Evolutionary conservation across 306 rosid genomes (phyloP).

Genomic region (Medicago arabica): DNA sequence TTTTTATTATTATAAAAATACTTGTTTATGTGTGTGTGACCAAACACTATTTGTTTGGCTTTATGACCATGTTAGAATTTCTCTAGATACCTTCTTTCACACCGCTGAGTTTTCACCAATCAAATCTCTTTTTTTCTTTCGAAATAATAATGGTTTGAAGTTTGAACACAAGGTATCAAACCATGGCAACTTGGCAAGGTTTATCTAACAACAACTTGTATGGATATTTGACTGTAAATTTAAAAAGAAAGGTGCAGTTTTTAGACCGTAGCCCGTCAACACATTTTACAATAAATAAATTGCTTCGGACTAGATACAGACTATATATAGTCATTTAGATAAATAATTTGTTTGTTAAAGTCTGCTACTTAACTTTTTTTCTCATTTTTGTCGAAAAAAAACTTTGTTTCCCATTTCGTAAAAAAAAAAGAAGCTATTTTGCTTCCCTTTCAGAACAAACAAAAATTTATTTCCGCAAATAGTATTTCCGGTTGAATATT

Average conservation of each 20-base stretch:
- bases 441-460: too few species aligned
- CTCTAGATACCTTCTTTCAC: constrained; percentile 1
- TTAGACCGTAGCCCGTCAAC: neutral
- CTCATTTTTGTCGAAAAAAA: too few species aligned
- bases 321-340: neutral
- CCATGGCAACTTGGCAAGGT: neutral
- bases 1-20: too few species aligned
- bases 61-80: too few species aligned
- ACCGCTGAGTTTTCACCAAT: neutral
- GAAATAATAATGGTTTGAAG: neutral
- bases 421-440: too few species aligned
- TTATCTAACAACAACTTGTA: neutral
- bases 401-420: too few species aligned
- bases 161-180: neutral
- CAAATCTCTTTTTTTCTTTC: neutral
- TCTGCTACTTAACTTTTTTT: neutral
- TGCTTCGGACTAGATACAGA: neutral
- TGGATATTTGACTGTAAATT: neutral
- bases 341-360: neutral
- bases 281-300: neutral
- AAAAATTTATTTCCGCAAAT: too few species aligned
- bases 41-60: too few species aligned
- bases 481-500: too few species aligned
- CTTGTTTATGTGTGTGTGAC: too few species aligned
- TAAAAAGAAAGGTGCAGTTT: neutral